These are phyloP conservation scores for Fusarium sp. DNA, from an alignment of 2,329 filamentous ascomycete genomes.

Conservation along the genomic window DNA sequence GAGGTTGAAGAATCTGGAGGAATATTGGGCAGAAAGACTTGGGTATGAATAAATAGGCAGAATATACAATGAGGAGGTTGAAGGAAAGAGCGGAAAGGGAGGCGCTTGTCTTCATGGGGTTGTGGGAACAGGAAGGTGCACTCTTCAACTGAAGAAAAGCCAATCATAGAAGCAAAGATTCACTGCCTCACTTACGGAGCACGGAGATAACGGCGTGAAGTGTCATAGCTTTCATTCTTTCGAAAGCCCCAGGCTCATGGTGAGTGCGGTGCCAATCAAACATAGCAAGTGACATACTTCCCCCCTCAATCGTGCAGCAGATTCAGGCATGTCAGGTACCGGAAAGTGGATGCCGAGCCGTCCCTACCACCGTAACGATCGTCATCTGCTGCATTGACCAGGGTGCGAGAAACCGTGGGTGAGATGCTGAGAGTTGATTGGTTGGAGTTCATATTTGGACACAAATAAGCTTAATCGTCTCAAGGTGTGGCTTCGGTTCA, in stretches of 20 bases:
- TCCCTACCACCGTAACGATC: slow-evolving; percentile 13
- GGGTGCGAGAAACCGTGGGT: slow-evolving; percentile 13
- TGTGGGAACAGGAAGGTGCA: not conserved
- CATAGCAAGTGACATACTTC: slow-evolving; percentile 25
- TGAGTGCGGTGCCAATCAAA: slow-evolving; percentile 25
- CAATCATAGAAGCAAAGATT: slow-evolving; percentile 1
- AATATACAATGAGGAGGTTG: not conserved
- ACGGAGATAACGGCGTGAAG: slow-evolving; percentile 15
- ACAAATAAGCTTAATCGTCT: slow-evolving; percentile 34
- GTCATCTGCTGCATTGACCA: slow-evolving; percentile 9
- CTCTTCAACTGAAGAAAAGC: not conserved
- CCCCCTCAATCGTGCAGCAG: not conserved
- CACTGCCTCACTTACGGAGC: not conserved
- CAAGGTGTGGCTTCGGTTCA: slow-evolving; percentile 29
- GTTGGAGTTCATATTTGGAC: not conserved
- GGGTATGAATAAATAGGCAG: not conserved
- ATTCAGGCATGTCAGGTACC: slow-evolving; percentile 15
- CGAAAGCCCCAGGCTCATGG: slow-evolving; percentile 7
- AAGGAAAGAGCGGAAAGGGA: slow-evolving; percentile 23
- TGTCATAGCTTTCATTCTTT: slow-evolving; percentile 4
- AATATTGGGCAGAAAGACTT: not conserved
- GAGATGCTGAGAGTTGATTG: slow-evolving; percentile 16
- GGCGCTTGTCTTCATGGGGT: not conserved
- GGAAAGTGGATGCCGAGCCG: slow-evolving; percentile 18
- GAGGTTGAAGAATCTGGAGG: not conserved